Evolutionary conservation across 2,329 filamentous ascomycete genomes (phyloP).

Genomic region (Fusarium staphyleae): DNA sequence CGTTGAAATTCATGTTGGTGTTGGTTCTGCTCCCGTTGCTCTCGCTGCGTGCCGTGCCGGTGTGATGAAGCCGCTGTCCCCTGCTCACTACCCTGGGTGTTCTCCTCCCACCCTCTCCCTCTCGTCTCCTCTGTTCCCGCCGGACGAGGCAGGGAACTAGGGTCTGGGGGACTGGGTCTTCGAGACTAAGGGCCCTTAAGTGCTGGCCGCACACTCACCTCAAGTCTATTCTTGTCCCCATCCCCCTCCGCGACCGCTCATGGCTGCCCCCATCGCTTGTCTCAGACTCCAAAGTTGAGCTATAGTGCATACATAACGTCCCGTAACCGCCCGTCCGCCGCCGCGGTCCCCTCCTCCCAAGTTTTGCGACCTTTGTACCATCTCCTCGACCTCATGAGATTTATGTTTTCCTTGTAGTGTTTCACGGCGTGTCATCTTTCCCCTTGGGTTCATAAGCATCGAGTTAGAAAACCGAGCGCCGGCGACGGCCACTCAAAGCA

Average conservation of each 20-base stretch:
- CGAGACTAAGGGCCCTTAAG: constrained; percentile 4
- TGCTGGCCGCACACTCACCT: constrained; percentile 27
- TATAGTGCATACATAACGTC: constrained; percentile 57
- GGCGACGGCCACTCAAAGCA: constrained; percentile 48
- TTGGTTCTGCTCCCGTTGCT: constrained; percentile 10
- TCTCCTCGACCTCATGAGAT: constrained; percentile 46
- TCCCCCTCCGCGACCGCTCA: constrained; percentile 35
- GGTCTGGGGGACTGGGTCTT: constrained; percentile 23
- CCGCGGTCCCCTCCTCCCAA: constrained; percentile 46
- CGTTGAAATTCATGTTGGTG: neutral
- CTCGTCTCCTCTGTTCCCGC: constrained; percentile 18
- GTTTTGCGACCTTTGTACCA: constrained; percentile 51
- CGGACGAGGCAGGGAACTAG: constrained; percentile 26
- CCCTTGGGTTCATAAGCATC: constrained; percentile 26
- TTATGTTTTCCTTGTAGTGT: constrained; percentile 43
- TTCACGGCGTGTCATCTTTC: constrained; percentile 38
- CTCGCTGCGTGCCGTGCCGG: constrained; percentile 32
- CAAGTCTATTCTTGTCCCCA: constrained; percentile 41
- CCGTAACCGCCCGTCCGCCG: constrained; percentile 53
- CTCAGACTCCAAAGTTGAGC: constrained; percentile 30
- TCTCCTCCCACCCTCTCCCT: constrained; percentile 31
- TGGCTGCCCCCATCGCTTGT: constrained; percentile 28
- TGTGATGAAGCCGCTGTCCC: constrained; percentile 31
- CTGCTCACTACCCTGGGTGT: constrained; percentile 11
- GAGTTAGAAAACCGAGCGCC: constrained; percentile 43